A percentile compares a stretch with the other conserved stretches of the same genome.
These are phyloP conservation scores for Aspergillus sp. DNA, from an alignment of 2,329 filamentous ascomycete species.

Conservation along the genomic window DNA sequence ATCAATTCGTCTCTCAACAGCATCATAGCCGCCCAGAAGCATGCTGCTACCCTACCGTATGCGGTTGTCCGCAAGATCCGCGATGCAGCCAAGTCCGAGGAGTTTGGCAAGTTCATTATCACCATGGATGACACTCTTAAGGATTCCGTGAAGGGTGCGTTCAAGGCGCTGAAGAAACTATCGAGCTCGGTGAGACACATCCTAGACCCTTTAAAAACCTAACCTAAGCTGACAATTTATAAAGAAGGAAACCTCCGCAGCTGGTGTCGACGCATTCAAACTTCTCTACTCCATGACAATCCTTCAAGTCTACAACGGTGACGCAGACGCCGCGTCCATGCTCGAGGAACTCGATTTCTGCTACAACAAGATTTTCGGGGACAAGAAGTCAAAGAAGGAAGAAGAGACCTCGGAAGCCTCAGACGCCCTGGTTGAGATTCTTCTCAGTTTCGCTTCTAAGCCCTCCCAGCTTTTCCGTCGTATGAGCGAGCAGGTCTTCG, in stretches of 20 bases:
- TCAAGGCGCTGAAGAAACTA: constrained; percentile 40
- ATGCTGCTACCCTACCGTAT: constrained; percentile 39
- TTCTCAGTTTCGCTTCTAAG: constrained; percentile 85
- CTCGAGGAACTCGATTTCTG: constrained; percentile 78
- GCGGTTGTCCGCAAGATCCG: constrained; percentile 42
- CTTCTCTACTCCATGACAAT: constrained; percentile 82
- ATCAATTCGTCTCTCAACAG: constrained; percentile 56
- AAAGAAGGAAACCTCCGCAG: constrained; percentile 46
- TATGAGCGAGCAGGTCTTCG: constrained; percentile 84
- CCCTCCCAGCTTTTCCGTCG: constrained; percentile 82
- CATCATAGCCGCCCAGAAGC: constrained; percentile 44
- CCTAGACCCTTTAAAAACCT: neutral
- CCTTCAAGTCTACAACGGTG: constrained; percentile 86
- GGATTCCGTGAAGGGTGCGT: constrained; percentile 43
- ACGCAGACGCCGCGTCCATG: constrained; percentile 79
- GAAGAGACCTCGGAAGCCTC: constrained; percentile 54
- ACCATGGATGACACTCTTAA: constrained; percentile 48
- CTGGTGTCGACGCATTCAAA: constrained; percentile 63
- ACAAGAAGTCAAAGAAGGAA: constrained; percentile 52
- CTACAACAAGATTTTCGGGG: constrained; percentile 60
- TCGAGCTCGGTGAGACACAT: constrained; percentile 34
- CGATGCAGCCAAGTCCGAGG: constrained; percentile 35
- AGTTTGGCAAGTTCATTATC: constrained; percentile 46
- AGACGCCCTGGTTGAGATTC: constrained; percentile 77
- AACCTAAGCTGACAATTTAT: constrained; percentile 37